Conservation (phyloP, 2,329 filamentous ascomycete species). For the Aspergillus phoenicis region DNA sequence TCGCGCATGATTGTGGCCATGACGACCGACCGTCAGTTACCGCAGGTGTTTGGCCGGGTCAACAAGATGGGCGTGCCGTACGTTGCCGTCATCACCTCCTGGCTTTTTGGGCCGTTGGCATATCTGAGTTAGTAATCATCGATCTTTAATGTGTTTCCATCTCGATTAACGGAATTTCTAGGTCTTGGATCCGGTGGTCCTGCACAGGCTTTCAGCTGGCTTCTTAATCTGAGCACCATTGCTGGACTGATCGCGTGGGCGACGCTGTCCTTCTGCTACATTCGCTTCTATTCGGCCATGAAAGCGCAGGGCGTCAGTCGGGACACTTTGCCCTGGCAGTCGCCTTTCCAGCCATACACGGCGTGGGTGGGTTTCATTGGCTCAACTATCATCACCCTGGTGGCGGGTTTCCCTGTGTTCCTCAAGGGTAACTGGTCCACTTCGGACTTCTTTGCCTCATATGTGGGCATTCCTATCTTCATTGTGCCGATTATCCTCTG, state of each 20-base stretch:
- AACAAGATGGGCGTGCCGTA: slow-evolving; percentile 60
- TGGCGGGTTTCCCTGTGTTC: slow-evolving; percentile 66
- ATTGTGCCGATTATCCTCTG: slow-evolving; percentile 46
- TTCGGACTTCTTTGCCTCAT: slow-evolving; percentile 43
- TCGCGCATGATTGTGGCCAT: slow-evolving; percentile 63
- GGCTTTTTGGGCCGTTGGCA: slow-evolving; percentile 45
- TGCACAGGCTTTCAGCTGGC: slow-evolving; percentile 44
- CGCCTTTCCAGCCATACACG: slow-evolving; percentile 61
- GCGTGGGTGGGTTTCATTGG: slow-evolving; percentile 62
- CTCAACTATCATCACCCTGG: slow-evolving; percentile 63
- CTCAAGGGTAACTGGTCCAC: slow-evolving; percentile 37
- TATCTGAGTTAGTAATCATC: slow-evolving; percentile 39
- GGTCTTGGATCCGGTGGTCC: slow-evolving; percentile 40
- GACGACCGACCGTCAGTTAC: slow-evolving; percentile 62
- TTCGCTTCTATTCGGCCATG: slow-evolving; percentile 56
- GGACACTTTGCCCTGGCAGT: slow-evolving; percentile 51
- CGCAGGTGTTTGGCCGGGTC: slow-evolving; percentile 58
- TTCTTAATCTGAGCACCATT: slow-evolving; percentile 49
- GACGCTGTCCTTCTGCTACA: slow-evolving; percentile 46
- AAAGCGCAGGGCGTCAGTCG: slow-evolving; percentile 42
- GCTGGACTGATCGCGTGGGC: slow-evolving; percentile 55
- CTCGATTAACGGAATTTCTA: slow-evolving; percentile 4
- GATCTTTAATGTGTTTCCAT: too few relatives aligned
- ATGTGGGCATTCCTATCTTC: slow-evolving; percentile 48
- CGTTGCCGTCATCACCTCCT: slow-evolving; percentile 58